Evolutionary conservation across 306 rosid genomes (phyloP).

Genomic region (Rosa persica): DNA sequence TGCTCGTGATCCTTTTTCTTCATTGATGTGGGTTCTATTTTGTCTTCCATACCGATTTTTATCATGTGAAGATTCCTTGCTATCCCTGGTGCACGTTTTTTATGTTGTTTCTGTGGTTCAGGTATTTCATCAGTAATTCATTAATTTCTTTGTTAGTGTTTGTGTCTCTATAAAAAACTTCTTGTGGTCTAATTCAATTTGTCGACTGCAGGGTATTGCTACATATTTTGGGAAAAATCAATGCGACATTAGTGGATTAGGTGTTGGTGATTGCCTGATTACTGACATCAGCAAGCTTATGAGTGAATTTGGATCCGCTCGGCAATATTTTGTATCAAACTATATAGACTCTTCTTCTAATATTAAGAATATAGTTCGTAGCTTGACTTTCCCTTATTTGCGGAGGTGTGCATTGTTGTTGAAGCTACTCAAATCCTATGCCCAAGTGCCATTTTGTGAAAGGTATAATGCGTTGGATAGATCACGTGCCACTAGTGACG

Average conservation of each 20-base stretch:
- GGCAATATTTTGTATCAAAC: constrained; percentile 58
- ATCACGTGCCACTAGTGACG: constrained; percentile 43
- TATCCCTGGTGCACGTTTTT: constrained; percentile 81
- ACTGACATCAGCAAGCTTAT: constrained; percentile 62
- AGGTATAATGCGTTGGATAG: constrained; percentile 52
- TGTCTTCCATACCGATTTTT: constrained; percentile 85
- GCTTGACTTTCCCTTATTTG: constrained; percentile 73
- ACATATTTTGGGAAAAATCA: constrained; percentile 51
- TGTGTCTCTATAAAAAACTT: constrained; percentile 11
- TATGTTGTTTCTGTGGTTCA: constrained; percentile 78
- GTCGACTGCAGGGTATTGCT: constrained; percentile 62
- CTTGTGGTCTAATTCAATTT: constrained; percentile 27
- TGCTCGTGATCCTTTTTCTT: constrained; percentile 79
- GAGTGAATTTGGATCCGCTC: constrained; percentile 47
- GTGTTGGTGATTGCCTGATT: constrained; percentile 58
- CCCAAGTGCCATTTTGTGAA: constrained; percentile 61
- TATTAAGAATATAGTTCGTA: constrained; percentile 58
- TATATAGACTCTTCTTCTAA: constrained; percentile 47
- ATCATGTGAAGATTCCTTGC: constrained; percentile 74
- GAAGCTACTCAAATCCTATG: constrained; percentile 60
- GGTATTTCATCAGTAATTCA: constrained; percentile 46
- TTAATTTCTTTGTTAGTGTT: constrained; percentile 18
- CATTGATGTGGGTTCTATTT: constrained; percentile 95
- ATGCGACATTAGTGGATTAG: constrained; percentile 39
- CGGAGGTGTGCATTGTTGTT: constrained; percentile 88